Base-by-base conservation (phyloP, 2,329 filamentous ascomycete genomes). In the Ophiostoma perfectum region DNA sequence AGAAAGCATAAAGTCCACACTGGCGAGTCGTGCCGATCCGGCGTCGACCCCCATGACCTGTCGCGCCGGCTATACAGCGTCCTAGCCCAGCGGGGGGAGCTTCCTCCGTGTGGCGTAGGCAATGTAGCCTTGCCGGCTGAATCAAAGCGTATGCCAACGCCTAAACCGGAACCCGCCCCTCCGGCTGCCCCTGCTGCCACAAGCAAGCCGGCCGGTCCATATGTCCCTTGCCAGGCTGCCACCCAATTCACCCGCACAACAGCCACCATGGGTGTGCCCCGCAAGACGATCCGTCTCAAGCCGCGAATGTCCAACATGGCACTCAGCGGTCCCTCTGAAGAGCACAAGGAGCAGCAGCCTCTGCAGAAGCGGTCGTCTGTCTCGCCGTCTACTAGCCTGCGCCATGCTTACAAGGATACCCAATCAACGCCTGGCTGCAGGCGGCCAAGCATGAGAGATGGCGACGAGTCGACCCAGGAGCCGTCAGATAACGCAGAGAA, bases 31-130 rank as follows among this genome's bases (percentile, higher is more conserved):
- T 63, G 66, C 68, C 63, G 42, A 12, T 41, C 52, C 11, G 66
- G 66, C 18, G 78, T 88, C 63, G 85, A 88, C 70, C 79, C 86
- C 0, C 80, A 83, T 41, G 85, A 88, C 68, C 76, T 88, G 41
- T 80, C 81, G 11, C 80, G 81, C 44, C 82, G 85, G 18, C 78
- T 88, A 38, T 78, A 79, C 65, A 71, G 80, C 11, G 81, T 88
- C 18, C 76, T 85, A 14, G 79, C 78, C 5, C 80, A 86, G 70
- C 83, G 83, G 70, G 82, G 82, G 70, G 39, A 11, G 18, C 45
- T 41, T n/a, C 6, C 38, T 7, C 47, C n/a, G 38, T 18, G n/a
- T 39, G 41, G 12, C 8, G 36, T 6, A 5, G 49, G 49, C 65
- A n/a, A 42, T 9, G 60, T 18, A 38, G 3, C 6, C 18, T 3